phyloP scores from a whole-genome alignment of 495 filamentous ascomycete genomes.

The Chaetomidium leptoderma region DNA sequence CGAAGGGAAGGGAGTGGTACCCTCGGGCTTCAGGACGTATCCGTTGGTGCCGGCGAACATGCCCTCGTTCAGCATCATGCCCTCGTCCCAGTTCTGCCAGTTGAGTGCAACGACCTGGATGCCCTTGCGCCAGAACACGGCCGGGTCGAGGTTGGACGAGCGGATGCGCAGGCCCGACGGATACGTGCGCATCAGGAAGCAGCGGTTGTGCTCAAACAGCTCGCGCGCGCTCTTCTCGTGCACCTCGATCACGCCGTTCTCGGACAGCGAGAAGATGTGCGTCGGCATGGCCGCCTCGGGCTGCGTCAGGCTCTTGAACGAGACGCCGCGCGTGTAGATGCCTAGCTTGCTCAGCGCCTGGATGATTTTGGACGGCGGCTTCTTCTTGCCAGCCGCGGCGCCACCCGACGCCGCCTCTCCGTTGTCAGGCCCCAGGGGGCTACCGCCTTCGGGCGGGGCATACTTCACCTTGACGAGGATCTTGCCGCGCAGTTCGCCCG shows the following conservation, averaged over 20 bases:
- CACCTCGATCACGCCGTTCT: slow-evolving; percentile 68
- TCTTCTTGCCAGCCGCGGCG: slow-evolving; percentile 30
- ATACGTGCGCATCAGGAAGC: slow-evolving; percentile 82
- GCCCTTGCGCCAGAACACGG: slow-evolving; percentile 79
- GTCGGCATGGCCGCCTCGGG: slow-evolving; percentile 65
- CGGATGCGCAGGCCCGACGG: slow-evolving; percentile 75
- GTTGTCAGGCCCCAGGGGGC: background rate
- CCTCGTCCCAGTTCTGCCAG: slow-evolving; percentile 87
- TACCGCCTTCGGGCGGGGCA: slow-evolving; percentile 43
- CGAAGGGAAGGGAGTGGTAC: slow-evolving; percentile 26
- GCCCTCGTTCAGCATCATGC: slow-evolving; percentile 92
- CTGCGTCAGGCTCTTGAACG: slow-evolving; percentile 65
- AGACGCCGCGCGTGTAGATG: slow-evolving; percentile 75
- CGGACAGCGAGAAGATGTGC: slow-evolving; percentile 84
- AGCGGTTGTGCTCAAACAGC: slow-evolving; percentile 78
- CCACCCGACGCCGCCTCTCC: slow-evolving; percentile 13
- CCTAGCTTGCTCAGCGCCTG: slow-evolving; percentile 68
- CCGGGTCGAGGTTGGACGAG: slow-evolving; percentile 82
- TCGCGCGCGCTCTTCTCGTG: slow-evolving; percentile 55
- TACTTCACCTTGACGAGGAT: slow-evolving; percentile 92
- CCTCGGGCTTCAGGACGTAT: slow-evolving; percentile 79
- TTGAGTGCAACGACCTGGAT: slow-evolving; percentile 92
- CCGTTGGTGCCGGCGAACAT: slow-evolving; percentile 82
- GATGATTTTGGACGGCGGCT: slow-evolving; percentile 64
- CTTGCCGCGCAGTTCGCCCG: slow-evolving; percentile 62